Base-by-base conservation (phyloP, 106 monocot species). In the Narthecium ossifragum region DNA sequence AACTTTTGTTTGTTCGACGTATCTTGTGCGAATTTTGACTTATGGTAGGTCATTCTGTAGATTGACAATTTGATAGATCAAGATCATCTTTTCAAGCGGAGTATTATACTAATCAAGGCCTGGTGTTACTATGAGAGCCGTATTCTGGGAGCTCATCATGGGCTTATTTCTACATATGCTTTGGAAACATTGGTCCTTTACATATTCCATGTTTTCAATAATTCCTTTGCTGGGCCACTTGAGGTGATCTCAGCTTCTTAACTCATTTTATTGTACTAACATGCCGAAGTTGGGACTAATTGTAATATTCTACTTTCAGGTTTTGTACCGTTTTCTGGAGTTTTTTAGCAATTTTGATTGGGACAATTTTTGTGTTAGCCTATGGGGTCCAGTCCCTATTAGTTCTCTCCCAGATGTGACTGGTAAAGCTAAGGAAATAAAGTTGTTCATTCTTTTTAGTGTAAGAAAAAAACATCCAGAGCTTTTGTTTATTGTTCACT, bases 291-390 rank as follows among this genome's bases (percentile, higher is more conserved):
- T n/a, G n/a, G n/a, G n/a, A n/a, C n/a, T n/a, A n/a, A n/a, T n/a
- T n/a, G n/a, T n/a, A n/a, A n/a, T n/a, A n/a, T n/a, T 65, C 34
- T 11, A 25, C 21, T 52, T 79, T 18, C 61, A 96, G 96, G 96
- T 96, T 18, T 78, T 96, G 48, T 96, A 76, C 68, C 90, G 96
- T 34, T 96, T 96, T 74, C 67, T 96, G 49, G 90, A 96, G 73
- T 96, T 96, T 61, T 96, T 96, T 50, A 96, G 96, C 73, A 86
- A 90, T 48, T 96, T 90, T 81, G 96, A 96, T 46, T 96, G 96
- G 96, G 90, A 90, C 12, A 90, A 81, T 34, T 96, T 83, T 31
- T 96, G 90, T 76, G 77, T 96, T 53, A 96, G 90, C 57, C 80
- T 96, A 4, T 80, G 73, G 70, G 85, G 85, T 28, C 85, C 85